phyloP scores from a whole-genome alignment of 2,329 filamentous ascomycete genomes.

The Lojkania enalia region DNA sequence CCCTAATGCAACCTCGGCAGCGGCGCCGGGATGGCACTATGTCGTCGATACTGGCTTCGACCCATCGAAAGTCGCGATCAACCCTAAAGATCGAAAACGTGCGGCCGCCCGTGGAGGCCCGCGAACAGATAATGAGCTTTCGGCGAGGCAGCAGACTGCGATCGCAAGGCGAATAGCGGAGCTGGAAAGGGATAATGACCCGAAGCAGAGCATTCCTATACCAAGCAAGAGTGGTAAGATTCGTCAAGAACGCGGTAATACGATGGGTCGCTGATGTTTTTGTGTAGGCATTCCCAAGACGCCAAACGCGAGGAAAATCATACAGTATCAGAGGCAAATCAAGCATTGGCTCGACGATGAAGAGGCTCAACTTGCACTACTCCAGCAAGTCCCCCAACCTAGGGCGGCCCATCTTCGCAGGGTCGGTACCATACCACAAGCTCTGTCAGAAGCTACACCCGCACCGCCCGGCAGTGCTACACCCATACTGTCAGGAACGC shows the following conservation, averaged over 20 bases:
- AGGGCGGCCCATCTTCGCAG: slow-evolving; percentile 22
- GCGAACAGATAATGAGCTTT: slow-evolving; percentile 62
- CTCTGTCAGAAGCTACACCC: slow-evolving; percentile 33
- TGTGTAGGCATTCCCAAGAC: slow-evolving; percentile 55
- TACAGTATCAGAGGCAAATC: slow-evolving; percentile 81
- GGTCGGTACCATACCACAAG: slow-evolving; percentile 30
- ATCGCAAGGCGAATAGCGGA: slow-evolving; percentile 79
- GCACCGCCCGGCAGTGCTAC: slow-evolving; percentile 13
- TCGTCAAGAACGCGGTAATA: background rate
- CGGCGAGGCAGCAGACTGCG: slow-evolving; percentile 80
- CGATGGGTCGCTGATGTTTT: slow-evolving; percentile 1
- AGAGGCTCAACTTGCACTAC: slow-evolving; percentile 65
- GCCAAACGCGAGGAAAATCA: slow-evolving; percentile 68
- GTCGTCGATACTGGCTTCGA: slow-evolving; percentile 73
- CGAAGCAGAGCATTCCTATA: slow-evolving; percentile 49
- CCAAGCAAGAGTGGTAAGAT: slow-evolving; percentile 32
- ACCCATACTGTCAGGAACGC: background rate
- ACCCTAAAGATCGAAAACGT: slow-evolving; percentile 66
- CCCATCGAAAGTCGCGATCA: slow-evolving; percentile 57
- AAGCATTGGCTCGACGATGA: slow-evolving; percentile 82
- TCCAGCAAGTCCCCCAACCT: slow-evolving; percentile 26
- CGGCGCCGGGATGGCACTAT: slow-evolving; percentile 89
- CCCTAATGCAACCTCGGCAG: slow-evolving; percentile 66
- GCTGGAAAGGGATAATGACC: slow-evolving; percentile 74
- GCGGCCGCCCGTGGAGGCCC: slow-evolving; percentile 51